These are phyloP conservation scores for Epichloe bromicola DNA, from an alignment of 2,329 filamentous ascomycete genomes.

Conservation along the genomic window DNA sequence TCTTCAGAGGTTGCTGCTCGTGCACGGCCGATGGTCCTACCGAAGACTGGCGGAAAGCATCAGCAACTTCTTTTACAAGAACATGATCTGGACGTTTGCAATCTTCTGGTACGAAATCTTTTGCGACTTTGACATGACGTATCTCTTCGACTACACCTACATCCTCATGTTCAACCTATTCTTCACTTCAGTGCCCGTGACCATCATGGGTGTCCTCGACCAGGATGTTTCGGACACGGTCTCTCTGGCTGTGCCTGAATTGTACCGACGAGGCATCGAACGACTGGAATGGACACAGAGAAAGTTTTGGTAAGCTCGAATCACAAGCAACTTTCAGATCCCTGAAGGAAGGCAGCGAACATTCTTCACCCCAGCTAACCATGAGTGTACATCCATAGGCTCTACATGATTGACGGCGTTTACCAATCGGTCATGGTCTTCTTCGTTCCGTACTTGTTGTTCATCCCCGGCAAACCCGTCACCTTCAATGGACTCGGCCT, in stretches of 20 bases:
- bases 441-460: conserved; percentile 80
- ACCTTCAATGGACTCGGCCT: conserved; percentile 63
- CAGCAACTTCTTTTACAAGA: conserved; percentile 99
- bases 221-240: conserved; percentile 94
- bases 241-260: conserved; percentile 83
- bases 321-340: not conserved
- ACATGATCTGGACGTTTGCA: conserved; percentile 91
- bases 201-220: conserved; percentile 91
- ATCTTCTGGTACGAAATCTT: conserved; percentile 98
- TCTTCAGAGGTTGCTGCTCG: conserved; percentile 69
- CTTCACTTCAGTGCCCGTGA: conserved; percentile 90
- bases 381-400: conserved; percentile 32
- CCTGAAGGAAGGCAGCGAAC: not conserved
- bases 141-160: conserved; percentile 95
- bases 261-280: conserved; percentile 92
- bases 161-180: conserved; percentile 93
- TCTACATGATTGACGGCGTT: conserved; percentile 88
- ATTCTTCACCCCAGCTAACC: conserved; percentile 4
- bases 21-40: conserved; percentile 96
- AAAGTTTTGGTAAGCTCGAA: conserved; percentile 74
- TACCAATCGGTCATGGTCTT: conserved; percentile 93
- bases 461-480: conserved; percentile 54
- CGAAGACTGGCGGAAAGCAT: conserved; percentile 83
- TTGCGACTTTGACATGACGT: conserved; percentile 91
- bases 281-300: conserved; percentile 88